Conservation (phyloP, 768 basidiomycete genomes). For the Hebeloma cylindrosporum region DNA sequence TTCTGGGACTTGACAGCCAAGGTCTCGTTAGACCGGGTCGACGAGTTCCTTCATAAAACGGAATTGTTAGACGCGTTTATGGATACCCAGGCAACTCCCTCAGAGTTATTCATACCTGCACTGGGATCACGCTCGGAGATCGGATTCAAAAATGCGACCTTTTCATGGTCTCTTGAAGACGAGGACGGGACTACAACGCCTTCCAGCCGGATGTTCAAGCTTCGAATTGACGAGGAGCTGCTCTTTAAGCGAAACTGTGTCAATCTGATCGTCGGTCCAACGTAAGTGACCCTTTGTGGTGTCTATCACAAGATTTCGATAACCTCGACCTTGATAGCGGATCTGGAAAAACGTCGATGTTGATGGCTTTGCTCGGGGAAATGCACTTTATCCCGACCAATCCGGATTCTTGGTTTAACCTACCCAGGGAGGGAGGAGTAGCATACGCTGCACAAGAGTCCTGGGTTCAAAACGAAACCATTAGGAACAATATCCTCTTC, state of each 20-base stretch:
- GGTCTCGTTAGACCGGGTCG: slow-evolving; percentile 61
- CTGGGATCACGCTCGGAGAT: slow-evolving; percentile 24
- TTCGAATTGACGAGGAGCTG: slow-evolving; percentile 53
- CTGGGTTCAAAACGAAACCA: slow-evolving; percentile 80
- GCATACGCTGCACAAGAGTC: slow-evolving; percentile 80
- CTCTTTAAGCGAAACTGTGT: slow-evolving; percentile 53
- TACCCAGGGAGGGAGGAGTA: slow-evolving; percentile 65
- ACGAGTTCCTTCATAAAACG: slow-evolving; percentile 43
- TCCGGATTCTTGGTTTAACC: slow-evolving; percentile 59
- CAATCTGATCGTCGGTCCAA: slow-evolving; percentile 59
- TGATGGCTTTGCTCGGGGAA: slow-evolving; percentile 63
- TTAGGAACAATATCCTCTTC: slow-evolving; percentile 78
- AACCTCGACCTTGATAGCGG: slow-evolving; percentile 26
- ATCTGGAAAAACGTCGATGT: slow-evolving; percentile 58
- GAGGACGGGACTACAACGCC: slow-evolving; percentile 37
- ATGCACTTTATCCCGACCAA: slow-evolving; percentile 58
- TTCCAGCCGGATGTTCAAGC: slow-evolving; percentile 47
- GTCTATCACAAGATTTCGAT: background rate
- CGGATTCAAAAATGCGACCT: slow-evolving; percentile 54
- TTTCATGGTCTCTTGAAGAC: slow-evolving; percentile 51
- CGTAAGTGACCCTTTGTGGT: slow-evolving; percentile 25
- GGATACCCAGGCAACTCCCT: slow-evolving; percentile 16
- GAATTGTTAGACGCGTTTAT: slow-evolving; percentile 49
- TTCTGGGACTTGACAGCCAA: slow-evolving; percentile 19
- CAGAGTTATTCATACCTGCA: background rate